Conservation (phyloP, 2,329 filamentous ascomycete genomes). For the Colletotrichum camelliae region DNA sequence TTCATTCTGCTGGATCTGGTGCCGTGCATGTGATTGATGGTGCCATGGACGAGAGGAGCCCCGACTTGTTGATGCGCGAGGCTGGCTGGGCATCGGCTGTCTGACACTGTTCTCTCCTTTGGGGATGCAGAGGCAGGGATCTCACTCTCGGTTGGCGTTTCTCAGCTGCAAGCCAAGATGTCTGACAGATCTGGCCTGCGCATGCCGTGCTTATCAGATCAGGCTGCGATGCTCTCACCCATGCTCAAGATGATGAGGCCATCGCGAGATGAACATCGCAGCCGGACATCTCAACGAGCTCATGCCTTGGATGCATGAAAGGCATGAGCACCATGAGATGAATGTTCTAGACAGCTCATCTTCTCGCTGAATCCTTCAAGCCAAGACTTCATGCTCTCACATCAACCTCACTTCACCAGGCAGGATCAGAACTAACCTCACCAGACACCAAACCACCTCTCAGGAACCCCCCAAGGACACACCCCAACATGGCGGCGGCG, state of each 20-base stretch:
- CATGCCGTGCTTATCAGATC: background rate
- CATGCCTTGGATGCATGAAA: background rate
- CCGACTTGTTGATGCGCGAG: background rate
- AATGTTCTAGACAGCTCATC: background rate
- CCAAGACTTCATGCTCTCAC: background rate
- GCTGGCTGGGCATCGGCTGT: background rate
- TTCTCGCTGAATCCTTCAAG: background rate
- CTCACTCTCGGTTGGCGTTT: background rate
- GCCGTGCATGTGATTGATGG: background rate
- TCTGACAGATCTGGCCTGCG: background rate
- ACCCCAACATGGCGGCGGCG: conserved; percentile 24
- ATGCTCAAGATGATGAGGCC: background rate
- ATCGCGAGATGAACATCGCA: background rate
- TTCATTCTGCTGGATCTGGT: background rate
- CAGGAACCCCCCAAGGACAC: background rate
- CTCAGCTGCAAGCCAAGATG: conserved; percentile 8
- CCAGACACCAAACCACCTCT: background rate
- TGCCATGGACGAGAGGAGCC: background rate
- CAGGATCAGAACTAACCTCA: background rate
- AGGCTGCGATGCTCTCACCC: background rate
- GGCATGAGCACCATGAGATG: background rate
- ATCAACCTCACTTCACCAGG: background rate
- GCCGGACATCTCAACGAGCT: background rate
- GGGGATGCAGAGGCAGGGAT: background rate
- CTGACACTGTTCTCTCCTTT: background rate